Base-by-base conservation (phyloP, 768 basidiomycete genomes). In the Naganishia vishniacii region DNA sequence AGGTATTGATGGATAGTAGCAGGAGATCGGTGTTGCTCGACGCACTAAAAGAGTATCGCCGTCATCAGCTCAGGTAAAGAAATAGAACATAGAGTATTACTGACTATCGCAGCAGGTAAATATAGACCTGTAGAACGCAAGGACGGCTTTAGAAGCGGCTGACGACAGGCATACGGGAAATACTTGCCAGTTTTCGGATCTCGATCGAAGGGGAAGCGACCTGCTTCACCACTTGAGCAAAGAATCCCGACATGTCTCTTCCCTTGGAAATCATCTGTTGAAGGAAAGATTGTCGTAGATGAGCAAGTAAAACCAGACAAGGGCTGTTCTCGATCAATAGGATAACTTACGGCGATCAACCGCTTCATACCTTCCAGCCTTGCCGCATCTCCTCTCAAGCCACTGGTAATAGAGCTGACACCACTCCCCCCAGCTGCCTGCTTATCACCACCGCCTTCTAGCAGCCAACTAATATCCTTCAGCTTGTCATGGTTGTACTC, bases 141-240 rank as follows among this genome's bases (percentile, higher is more conserved):
- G 37, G 31, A 20, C n/a, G 32, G 20, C 18, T 44, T 41, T 37
- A 42, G 42, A 47, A 31, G 20, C 16, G 7, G 15, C 49, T 41
- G n/a, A 37, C 23, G 6, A 56, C 12, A 62, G 41, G 6, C 40
- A 25, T 25, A n/a, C n/a, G n/a, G 3, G 15, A 23, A 26, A 32
- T 32, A 53, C 66, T 59, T 48, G 59, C 91, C 59, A 99, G 85
- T 79, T 98, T 97, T 65, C 94, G 86, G 71, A 94, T 87, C 77
- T 95, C 91, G 51, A 98, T 84, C 73, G 90, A 89, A 61, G 85
- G 84, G 2, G 91, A 89, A 1, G 91, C 91, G 42, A 98, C 94
- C 71, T 93, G 93, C 81, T 93, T 97, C 71, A 97, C 92, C 28
- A 99, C 95, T 73, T 89, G 88, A 4, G 95, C 89, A 72, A 98